phyloP scores from a whole-genome alignment of 2,329 filamentous ascomycete genomes.

The Ramularia endophylla region DNA sequence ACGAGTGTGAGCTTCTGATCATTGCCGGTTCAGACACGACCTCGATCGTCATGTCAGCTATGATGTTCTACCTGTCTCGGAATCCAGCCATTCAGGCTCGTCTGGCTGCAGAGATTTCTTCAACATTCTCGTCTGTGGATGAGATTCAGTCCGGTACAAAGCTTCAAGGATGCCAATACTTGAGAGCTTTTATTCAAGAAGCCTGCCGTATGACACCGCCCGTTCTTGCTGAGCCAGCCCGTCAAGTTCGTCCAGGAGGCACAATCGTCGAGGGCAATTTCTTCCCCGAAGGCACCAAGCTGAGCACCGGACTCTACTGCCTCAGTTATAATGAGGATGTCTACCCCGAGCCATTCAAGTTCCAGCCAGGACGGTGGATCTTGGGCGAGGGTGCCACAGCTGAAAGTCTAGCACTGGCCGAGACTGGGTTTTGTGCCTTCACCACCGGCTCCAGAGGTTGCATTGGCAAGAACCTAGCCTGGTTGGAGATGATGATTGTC shows the following conservation, averaged over 20 bases:
- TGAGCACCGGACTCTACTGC: slow-evolving; percentile 25
- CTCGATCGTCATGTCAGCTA: slow-evolving; percentile 24
- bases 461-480: slow-evolving; percentile 52
- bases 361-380: slow-evolving; percentile 30
- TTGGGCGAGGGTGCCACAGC: slow-evolving; percentile 3
- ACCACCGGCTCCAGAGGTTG: slow-evolving; percentile 63
- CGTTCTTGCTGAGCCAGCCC: slow-evolving; percentile 28
- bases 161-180: slow-evolving; percentile 33
- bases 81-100: slow-evolving; percentile 24
- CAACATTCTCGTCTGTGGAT: slow-evolving; percentile 27
- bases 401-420: slow-evolving; percentile 38
- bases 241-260: slow-evolving; percentile 25
- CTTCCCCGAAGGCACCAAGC: slow-evolving; percentile 20
- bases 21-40: slow-evolving; percentile 25
- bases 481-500: slow-evolving; percentile 18
- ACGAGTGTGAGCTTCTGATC: slow-evolving; percentile 19
- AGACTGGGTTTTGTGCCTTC: slow-evolving; percentile 69
- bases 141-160: slow-evolving; percentile 24
- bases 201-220: slow-evolving; percentile 40
- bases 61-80: slow-evolving; percentile 30
- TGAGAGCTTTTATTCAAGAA: slow-evolving; percentile 42
- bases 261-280: slow-evolving; percentile 29
- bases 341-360: slow-evolving; percentile 27
- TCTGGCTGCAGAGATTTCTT: slow-evolving; percentile 26
- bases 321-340: slow-evolving; percentile 28